Percentiles rank a stretch among this genome's conserved stretches.
These are phyloP conservation scores for Claviceps capensis DNA, from an alignment of 2,329 filamentous ascomycete genomes.

Conservation along the genomic window DNA sequence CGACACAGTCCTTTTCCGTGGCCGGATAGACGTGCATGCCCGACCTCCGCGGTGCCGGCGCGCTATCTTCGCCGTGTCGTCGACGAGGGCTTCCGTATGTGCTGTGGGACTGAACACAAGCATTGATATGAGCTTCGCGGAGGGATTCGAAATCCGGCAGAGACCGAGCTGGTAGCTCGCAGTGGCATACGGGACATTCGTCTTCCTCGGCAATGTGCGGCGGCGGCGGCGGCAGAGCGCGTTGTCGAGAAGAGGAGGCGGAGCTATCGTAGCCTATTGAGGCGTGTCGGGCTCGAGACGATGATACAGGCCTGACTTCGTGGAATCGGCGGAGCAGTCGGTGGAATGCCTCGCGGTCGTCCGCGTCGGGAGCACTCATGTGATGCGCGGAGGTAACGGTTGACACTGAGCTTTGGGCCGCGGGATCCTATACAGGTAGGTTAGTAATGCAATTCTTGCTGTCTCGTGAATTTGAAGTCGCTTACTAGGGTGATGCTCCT, in stretches of 20 bases:
- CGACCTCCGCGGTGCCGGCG: constrained; percentile 29
- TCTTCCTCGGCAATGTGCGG: constrained; percentile 56
- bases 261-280: constrained; percentile 12
- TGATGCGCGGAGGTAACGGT: constrained; percentile 14
- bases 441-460: not conserved
- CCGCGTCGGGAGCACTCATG: constrained; percentile 16
- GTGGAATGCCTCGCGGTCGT: constrained; percentile 19
- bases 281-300: constrained; percentile 16
- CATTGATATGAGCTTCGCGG: constrained; percentile 44
- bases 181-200: constrained; percentile 65
- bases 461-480: too few species aligned
- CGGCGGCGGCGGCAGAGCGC: constrained; percentile 29
- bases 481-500: constrained; percentile 38
- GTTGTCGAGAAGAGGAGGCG: constrained; percentile 24
- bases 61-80: constrained; percentile 12
- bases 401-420: constrained; percentile 9
- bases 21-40: constrained; percentile 51
- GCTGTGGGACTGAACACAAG: constrained; percentile 43
- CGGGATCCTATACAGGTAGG: constrained; percentile 5
- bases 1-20: constrained; percentile 56
- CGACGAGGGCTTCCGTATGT: constrained; percentile 26
- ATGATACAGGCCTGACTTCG: constrained; percentile 2
- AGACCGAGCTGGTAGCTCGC: constrained; percentile 47
- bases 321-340: constrained; percentile 16
- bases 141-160: constrained; percentile 39